Base-by-base conservation (phyloP, 805 yeast genomes). In the Cyberlindnera euphorbiae region DNA sequence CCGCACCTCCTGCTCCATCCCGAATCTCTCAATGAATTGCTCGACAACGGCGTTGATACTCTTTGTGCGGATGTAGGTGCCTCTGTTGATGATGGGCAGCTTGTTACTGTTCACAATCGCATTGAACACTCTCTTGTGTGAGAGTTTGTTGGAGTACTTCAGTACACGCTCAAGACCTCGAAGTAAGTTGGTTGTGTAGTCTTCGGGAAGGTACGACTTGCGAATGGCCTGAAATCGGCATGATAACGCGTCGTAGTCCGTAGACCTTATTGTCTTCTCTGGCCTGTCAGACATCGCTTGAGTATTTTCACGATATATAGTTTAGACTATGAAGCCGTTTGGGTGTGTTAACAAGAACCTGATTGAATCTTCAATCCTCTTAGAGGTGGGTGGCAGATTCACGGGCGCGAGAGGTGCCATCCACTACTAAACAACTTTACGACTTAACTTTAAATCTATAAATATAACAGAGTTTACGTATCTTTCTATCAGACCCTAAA, bases 161-260 rank as follows among this genome's bases (percentile, higher is more conserved):
- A 53, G 19, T 16, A 47, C 48, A 14, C 36, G 44, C 17, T 54
- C 53, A 13, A 48, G 37, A 1, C 54, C 53, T 7, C 19, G 19
- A 2, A 52, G n/a, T 4, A 52, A 21, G 9, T 42, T 34, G 13
- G 33, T 18, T 2, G 54, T 28, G 29, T 42, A 46, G 4, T 46
- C 52, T 45, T 66, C 81, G 23, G 59, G 55, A 23, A 77, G 52
- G 47, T 82, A 81, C 0, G 66, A 60, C 37, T 64, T 68, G 6
- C 59, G 30, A 23, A 69, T 64, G n/a, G 81, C 75, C 23, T 77
- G 73, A 31, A 63, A 46, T 17, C 86, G 67, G 45, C 86, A 77
- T 11, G 83, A 69, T n/a, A 82, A 54, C 0, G 89, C 89, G 56
- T 81, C 88, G 40, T 69, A 63, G 45, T 82, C 90, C 0, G 90